Base-by-base conservation (phyloP, 495 filamentous ascomycete species). In the Astrothelium subdiscretum region DNA sequence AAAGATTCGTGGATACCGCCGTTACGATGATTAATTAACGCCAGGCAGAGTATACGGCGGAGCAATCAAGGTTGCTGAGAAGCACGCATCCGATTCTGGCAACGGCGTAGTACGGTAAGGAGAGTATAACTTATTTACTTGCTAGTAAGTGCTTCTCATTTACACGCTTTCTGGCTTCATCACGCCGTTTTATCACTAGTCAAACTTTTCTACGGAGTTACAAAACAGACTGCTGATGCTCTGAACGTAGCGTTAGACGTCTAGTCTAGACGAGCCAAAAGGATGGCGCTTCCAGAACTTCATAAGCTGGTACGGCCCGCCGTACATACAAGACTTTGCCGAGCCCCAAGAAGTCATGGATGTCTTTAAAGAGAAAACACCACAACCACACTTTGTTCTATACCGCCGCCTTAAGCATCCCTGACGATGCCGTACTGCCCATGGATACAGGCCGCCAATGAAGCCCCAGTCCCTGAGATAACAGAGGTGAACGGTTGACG, bases 21-120 rank as follows among this genome's bases (percentile, higher is more conserved):
- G 31, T 44, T 59, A 63, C 57, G 6, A 59, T 44, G 61, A 48
- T 63, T 42, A 63, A 63, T 27, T 54, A 59, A 10, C 27, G 22
- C 24, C 51, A 32, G 20, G 32, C 27, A 5, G 29, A 10, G 12
- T 63, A 63, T 29, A 59, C 52, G 18, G 31, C 57, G 11, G 57
- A 58, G 52, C 61, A 63, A 42, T 51, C 57, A 3, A 22, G 11
- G 26, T 4, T 22, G 1, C 22, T 43, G 18, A 40, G 35, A 22
- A 60, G 38, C 3, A 31, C 48, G 32, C 59, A 60, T 26, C 35
- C 43, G 20, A 31, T 48, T 20, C 27, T 60, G 15, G 29, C 48
- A 3, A 54, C 24, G 8, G 48, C 5, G 3, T 11, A 5, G 24
- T 29, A 8, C 11, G 24, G 48, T 3, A 24, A 29, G 15, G 24